Evolutionary conservation across 768 basidiomycete genomes (phyloP), one percentile per base, ranked within the genome.

Genomic region (Dioszegia crocea): DNA sequence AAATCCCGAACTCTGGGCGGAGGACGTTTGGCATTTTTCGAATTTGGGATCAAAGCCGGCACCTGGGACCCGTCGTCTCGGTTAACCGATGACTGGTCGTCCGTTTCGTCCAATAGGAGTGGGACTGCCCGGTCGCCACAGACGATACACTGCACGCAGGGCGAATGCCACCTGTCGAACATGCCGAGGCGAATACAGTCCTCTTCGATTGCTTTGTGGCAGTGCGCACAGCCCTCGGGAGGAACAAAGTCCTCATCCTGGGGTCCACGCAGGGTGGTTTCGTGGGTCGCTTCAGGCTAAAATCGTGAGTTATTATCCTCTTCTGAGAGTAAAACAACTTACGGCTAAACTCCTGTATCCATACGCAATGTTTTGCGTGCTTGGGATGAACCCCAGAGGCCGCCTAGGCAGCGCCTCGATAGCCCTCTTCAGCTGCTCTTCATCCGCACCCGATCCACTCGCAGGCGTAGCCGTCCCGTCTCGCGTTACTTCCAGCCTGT

Each of bases 111-210:
- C 79, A 76, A 56, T 12, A 64, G n/a, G 67, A 84, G 63, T 80
- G 81, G 50, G 80, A 76, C 45, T 78, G 79, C 67, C 85, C 86
- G 79, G 73, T 86, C 89, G 9, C 89, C 88, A 69, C 94, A 97
- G 21, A 80, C 80, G 14, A 78, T 79, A 66, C 96, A 99, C 59
- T 87, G 85, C n/a, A 99, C 80, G 74, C 96, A 99, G 30, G 88
- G 82, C 1, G 91, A 89, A 78, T 99, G 96, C 96, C 96, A 98
- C 45, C 94, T 83, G 71, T 91, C 87, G 78, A 92, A 94, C n/a
- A 91, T 93, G 31, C 92, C 96, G 27, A 94, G 79, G 57, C 96
- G 83, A 44, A 91, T 88, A 70, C 96, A 98, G 65, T 98, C 96
- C 75, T 99, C 96, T 78, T 99, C 96, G 23, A 99, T 90, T 0